A percentile compares a stretch with the other conserved stretches of the same genome.
Evolutionary conservation across 345 rosid species (phyloP).

Genomic region (Xanthoceras sorbifolium): DNA sequence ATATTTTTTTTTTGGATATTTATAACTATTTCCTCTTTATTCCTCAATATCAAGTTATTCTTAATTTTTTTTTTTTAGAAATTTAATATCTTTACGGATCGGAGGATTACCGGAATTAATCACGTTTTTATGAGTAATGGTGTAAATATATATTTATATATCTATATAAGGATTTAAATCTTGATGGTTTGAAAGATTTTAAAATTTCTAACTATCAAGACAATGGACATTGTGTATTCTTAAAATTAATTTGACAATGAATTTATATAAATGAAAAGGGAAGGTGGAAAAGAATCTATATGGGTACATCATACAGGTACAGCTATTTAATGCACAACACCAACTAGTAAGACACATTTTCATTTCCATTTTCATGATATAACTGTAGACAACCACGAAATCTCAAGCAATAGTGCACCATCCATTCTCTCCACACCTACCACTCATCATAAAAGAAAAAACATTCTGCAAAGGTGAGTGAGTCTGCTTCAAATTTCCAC

Average conservation of each 20-base stretch:
- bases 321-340: not conserved
- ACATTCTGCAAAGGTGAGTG: not conserved
- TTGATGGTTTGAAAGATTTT: no score
- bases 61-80: no score
- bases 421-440: not conserved
- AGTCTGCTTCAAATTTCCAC: conserved; percentile 8
- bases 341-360: not conserved
- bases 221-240: not conserved
- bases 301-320: not conserved
- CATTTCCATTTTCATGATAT: not conserved
- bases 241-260: no score
- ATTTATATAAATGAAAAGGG: not conserved
- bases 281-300: conserved; percentile 5
- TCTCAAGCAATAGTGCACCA: conserved; percentile 7
- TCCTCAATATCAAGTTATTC: no score
- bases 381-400: not conserved
- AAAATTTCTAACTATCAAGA: no score
- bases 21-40: no score
- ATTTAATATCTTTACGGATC: no score
- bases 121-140: no score
- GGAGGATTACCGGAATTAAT: no score
- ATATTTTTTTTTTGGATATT: no score
- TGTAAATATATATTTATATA: no score
- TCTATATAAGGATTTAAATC: no score
- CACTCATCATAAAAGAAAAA: conserved; percentile 15